Base-by-base conservation (phyloP, 108 stramenopile species). In the Stephanodiscus triporus region DNA sequence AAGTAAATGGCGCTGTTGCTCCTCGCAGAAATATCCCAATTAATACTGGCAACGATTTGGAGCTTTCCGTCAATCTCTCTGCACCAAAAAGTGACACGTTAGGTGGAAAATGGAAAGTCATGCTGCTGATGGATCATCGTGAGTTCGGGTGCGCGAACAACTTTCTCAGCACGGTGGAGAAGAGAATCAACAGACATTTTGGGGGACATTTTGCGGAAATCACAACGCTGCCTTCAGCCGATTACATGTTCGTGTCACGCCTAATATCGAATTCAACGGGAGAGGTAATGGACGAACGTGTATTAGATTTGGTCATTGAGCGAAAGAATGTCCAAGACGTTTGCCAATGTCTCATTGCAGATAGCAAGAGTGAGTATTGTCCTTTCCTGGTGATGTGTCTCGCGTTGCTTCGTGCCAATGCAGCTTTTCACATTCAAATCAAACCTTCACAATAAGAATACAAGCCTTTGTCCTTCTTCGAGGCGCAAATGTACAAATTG, bases 401-500 rank as follows among this genome's bases (percentile, higher is more conserved):
- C 43, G 16, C 1, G 14, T 45, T 45, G 14, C 43, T 14, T 14
- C 43, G 43, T 40, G 9, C 40, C 9, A 40, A 11, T 40, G 16
- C 14, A 45, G 16, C 14, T 45, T 45, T 45, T 14, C 13, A 16
- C 43, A 45, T 14, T 2, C 14, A 14, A 45, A 16, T 45, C 16
- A 17, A 13, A 16, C 14, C 2, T 45, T 16, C 43, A 3, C 43
- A 45, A 16, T 45, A 45, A n/a, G 43, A 76, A 24, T 72, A 58
- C 70, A 64, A 63, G 36, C 79, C 79, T 17, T 42, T 80, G 24
- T 65, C 37, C 22, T 80, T 76, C 75, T 80, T 80, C 49, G 69
- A 76, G 43, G 79, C 79, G 1, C 79, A 80, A 40, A 80, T 80
- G 79, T 70, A 76, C 70, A 80, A 80, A 54, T 43, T 80, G 9